Percentiles rank a stretch among this genome's conserved stretches.
Evolutionary conservation across 371 early-diverging fungal genomes (phyloP).

Genomic region (Chytridium lagenaria): DNA sequence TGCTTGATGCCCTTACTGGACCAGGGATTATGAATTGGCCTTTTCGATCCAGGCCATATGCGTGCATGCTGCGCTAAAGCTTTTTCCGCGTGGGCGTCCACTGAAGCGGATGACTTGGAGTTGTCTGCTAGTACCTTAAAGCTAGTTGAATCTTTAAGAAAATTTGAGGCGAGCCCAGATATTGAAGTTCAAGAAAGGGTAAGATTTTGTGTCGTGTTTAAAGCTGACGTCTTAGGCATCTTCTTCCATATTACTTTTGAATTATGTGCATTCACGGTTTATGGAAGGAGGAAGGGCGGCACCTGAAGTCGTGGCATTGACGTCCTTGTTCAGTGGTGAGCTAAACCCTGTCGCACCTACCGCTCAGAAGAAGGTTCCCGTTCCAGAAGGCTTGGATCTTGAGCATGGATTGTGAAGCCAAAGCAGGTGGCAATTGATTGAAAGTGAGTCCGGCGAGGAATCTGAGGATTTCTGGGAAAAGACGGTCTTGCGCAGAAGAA

Average conservation of each 20-base stretch:
- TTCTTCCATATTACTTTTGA: constrained; percentile 64
- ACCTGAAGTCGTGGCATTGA: constrained; percentile 37
- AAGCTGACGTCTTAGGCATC: constrained; percentile 54
- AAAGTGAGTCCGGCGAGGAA: constrained; percentile 16
- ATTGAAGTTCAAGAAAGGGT: constrained; percentile 87
- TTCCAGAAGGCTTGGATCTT: constrained; percentile 87
- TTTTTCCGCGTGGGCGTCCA: constrained; percentile 65
- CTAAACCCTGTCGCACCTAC: constrained; percentile 92
- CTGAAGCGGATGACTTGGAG: constrained; percentile 13
- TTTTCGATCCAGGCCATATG: constrained; percentile 72
- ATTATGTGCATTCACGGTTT: constrained; percentile 45
- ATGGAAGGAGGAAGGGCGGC: constrained; percentile 21
- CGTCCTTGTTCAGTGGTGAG: constrained; percentile 77
- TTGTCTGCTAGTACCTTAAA: constrained; percentile 17
- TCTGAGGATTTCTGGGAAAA: constrained; percentile 25
- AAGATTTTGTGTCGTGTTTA: constrained; percentile 25
- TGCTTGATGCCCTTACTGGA: constrained; percentile 64
- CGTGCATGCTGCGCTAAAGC: constrained; percentile 76
- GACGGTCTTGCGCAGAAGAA: background rate
- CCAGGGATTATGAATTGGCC: constrained; percentile 64
- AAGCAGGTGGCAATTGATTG: constrained; percentile 30
- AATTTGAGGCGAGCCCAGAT: constrained; percentile 56
- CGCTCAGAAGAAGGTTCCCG: constrained; percentile 87
- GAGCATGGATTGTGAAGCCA: constrained; percentile 75
- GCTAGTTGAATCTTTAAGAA: constrained; percentile 57